Evolutionary conservation across 1,284 basidiomycete genomes (phyloP).

Genomic region (Cryptococcus floricola): DNA sequence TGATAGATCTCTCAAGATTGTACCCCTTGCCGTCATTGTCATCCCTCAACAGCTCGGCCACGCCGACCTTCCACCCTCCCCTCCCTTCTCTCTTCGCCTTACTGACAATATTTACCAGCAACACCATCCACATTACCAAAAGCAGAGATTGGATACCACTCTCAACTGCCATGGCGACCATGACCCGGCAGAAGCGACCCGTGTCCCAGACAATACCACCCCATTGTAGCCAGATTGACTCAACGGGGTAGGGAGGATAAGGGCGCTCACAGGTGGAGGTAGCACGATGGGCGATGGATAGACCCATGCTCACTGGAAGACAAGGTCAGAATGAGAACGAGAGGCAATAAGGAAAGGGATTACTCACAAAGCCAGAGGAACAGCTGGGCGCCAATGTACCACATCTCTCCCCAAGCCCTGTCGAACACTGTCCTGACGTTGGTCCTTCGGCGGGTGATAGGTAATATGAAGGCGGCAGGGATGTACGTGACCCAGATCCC

Average conservation of each 20-base stretch:
- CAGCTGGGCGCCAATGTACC: neutral
- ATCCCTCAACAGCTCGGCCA: neutral
- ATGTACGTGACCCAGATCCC: neutral
- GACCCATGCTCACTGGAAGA: neutral
- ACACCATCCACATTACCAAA: neutral
- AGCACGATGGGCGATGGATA: neutral
- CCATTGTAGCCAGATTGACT: neutral
- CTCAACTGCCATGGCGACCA: neutral
- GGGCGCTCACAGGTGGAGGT: neutral
- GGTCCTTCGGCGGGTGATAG: neutral
- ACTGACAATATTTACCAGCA: neutral
- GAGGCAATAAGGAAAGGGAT: neutral
- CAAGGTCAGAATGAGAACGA: neutral
- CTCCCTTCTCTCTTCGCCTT: neutral
- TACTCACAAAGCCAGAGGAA: neutral
- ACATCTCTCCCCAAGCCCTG: neutral
- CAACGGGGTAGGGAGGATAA: neutral
- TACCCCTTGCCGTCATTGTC: neutral
- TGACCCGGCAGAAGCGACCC: neutral
- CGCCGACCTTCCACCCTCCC: neutral
- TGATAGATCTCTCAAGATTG: too few species aligned
- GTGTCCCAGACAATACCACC: neutral
- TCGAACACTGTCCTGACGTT: neutral
- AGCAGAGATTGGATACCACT: neutral
- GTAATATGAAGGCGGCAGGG: neutral